These are phyloP conservation scores for Lactarius akahatsu DNA, from an alignment of 768 basidiomycete species.

Conservation along the genomic window DNA sequence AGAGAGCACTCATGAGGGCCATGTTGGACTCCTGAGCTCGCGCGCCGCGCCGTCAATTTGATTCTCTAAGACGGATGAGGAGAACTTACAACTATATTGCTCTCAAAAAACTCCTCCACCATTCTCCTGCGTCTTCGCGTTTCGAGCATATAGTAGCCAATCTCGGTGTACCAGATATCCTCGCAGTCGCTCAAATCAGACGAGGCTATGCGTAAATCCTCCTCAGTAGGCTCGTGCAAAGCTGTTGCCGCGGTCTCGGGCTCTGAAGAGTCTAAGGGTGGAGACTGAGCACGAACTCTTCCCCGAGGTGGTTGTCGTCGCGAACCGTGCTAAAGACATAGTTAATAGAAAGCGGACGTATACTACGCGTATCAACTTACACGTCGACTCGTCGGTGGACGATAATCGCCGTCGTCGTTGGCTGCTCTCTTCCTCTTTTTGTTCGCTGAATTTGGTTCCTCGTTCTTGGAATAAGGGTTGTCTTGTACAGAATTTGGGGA, in stretches of 20 bases:
- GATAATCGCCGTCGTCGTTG: conserved; percentile 57
- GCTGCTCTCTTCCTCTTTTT: conserved; percentile 52
- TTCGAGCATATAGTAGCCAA: conserved; percentile 66
- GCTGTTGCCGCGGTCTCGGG: conserved; percentile 37
- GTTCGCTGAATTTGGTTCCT: conserved; percentile 22
- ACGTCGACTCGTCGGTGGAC: conserved; percentile 51
- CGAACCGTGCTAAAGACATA: conserved; percentile 30
- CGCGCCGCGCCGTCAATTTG: conserved; percentile 12
- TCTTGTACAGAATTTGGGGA: conserved; percentile 35
- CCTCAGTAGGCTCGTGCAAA: conserved; percentile 37
- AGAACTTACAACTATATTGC: conserved; percentile 56
- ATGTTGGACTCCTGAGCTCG: conserved; percentile 64
- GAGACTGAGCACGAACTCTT: conserved; percentile 32
- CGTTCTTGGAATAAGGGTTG: conserved; percentile 30
- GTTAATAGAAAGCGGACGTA: conserved; percentile 12
- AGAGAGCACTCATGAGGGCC: conserved; percentile 55
- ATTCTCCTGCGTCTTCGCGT: conserved; percentile 72
- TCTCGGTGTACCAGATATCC: conserved; percentile 72
- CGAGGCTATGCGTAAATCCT: conserved; percentile 50
- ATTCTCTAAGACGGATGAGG: conserved; percentile 1
- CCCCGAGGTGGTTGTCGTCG: conserved; percentile 43
- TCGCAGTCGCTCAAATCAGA: conserved; percentile 82
- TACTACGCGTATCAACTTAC: conserved; percentile 43
- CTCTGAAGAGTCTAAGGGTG: conserved; percentile 29
- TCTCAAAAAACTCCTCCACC: conserved; percentile 72